Conservation (phyloP, 495 filamentous ascomycete species). For the Talaromyces borbonicus region DNA sequence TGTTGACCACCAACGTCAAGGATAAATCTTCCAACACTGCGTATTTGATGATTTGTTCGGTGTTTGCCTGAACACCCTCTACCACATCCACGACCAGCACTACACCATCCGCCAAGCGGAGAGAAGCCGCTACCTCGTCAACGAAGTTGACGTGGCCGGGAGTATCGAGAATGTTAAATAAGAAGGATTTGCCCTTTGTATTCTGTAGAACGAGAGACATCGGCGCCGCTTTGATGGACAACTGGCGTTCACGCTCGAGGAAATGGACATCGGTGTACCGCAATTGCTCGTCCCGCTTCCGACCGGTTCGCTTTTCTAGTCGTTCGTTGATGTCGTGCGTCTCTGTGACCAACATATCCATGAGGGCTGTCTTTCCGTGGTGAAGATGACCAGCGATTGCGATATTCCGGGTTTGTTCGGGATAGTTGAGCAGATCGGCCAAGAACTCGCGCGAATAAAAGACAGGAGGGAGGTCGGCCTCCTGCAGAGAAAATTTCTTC, state of each 20-base stretch:
- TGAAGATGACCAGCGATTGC: slow-evolving; percentile 88
- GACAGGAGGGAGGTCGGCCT: slow-evolving; percentile 81
- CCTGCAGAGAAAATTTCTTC: slow-evolving; percentile 92
- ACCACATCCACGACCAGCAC: slow-evolving; percentile 93
- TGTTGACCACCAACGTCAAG: slow-evolving; percentile 85
- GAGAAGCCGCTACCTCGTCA: slow-evolving; percentile 83
- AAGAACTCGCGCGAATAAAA: slow-evolving; percentile 83
- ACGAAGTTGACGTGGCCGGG: slow-evolving; percentile 98
- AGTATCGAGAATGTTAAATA: slow-evolving; percentile 91
- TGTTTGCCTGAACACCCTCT: slow-evolving; percentile 95
- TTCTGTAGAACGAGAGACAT: slow-evolving; percentile 88
- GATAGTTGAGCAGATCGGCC: slow-evolving; percentile 93
- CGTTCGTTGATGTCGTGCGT: slow-evolving; percentile 78
- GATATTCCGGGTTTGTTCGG: slow-evolving; percentile 86
- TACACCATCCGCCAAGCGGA: slow-evolving; percentile 84
- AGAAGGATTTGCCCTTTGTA: slow-evolving; percentile 88
- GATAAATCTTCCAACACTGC: slow-evolving; percentile 85
- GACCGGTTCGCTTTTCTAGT: slow-evolving; percentile 68
- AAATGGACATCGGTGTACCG: slow-evolving; percentile 90
- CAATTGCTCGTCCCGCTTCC: slow-evolving; percentile 79
- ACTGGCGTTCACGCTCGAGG: slow-evolving; percentile 75
- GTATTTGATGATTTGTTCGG: slow-evolving; percentile 93
- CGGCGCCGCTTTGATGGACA: slow-evolving; percentile 90
- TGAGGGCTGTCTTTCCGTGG: slow-evolving; percentile 94
- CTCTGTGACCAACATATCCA: slow-evolving; percentile 96